Base-by-base conservation (phyloP, 768 basidiomycete species). In the Tulasnella calospora region DNA sequence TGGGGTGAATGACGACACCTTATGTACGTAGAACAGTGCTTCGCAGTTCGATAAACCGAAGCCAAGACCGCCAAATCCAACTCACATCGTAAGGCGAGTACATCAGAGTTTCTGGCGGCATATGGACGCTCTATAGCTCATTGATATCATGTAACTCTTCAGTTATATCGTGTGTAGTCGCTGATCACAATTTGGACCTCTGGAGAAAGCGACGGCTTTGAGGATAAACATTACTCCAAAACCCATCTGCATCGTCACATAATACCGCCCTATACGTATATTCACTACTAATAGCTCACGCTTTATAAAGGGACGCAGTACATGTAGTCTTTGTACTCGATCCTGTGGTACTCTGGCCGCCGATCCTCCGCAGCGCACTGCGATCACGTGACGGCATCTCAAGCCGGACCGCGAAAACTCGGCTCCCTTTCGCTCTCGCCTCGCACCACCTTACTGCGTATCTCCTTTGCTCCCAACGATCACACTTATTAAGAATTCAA, bases 321-420 rank as follows among this genome's bases (percentile, higher is more conserved):
- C 5, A 23, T 51, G 51, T 23, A n/a, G 23, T n/a, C 51, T 51
- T 23, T 8, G 10, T n/a, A 23, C 51, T 44, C 13, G 17, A 44
- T 19, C 51, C 23, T 51, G 23, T 7, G 51, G 51, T n/a, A 0
- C 7, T 51, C n/a, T 12, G 51, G 51, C 8, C n/a, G 51, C 51
- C 51, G 51, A 51, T 51, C 51, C 4, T 51, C 23, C 51, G 51
- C 51, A 51, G 51, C 23, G n/a, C 1, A 35, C 33, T 35, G 70
- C 70, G 70, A n/a, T 71, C 70, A 71, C 70, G 70, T 71, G 70
- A 71, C 70, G 30, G 35, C 10, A 71, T 71, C 27, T 33, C 70
- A 71, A 35, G 33, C 70, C 40, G 35, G 70, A 71, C 70, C 70
- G 33, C 30, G 51, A 51, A 44, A 51, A n/a, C 35, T 71, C 40